Evolutionary conservation across 1,139 yeast species (phyloP).

Genomic region (Saccharomyces pastorianus): DNA sequence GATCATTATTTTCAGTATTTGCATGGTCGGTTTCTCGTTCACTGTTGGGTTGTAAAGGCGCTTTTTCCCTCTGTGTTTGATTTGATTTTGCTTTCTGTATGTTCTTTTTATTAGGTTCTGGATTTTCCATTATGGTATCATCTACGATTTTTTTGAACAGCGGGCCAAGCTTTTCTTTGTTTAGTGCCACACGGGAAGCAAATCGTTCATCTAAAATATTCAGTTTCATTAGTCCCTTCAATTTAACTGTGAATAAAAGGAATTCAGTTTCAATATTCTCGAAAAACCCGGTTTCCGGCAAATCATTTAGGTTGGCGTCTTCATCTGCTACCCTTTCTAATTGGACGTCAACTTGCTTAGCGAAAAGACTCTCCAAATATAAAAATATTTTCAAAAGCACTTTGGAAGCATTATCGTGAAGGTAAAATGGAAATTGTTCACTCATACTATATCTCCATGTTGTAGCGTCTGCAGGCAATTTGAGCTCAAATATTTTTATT

Average conservation of each 20-base stretch:
- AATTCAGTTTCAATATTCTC: conserved; percentile 36
- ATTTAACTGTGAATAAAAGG: conserved; percentile 44
- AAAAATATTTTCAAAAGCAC: conserved; percentile 29
- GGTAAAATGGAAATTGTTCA: conserved; percentile 15
- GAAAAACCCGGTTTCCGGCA: conserved; percentile 19
- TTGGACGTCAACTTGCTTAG: conserved; percentile 29
- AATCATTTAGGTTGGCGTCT: conserved; percentile 45
- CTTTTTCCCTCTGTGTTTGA: neutral
- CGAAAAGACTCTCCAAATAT: conserved; percentile 31
- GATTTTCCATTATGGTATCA: conserved; percentile 20
- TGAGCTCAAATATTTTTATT: conserved; percentile 27
- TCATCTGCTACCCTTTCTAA: conserved; percentile 52
- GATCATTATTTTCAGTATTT: neutral
- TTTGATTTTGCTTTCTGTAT: neutral
- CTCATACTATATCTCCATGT: conserved; percentile 18
- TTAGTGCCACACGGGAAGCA: conserved; percentile 40
- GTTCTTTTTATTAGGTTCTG: neutral
- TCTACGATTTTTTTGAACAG: conserved; percentile 29
- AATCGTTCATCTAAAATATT: conserved; percentile 34
- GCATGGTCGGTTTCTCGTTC: neutral
- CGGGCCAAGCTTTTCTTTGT: conserved; percentile 42
- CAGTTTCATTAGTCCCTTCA: conserved; percentile 40
- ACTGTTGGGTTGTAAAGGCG: neutral
- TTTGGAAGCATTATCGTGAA: conserved; percentile 15
- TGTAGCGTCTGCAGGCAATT: conserved; percentile 19